Evolutionary conservation across 345 rosid genomes (phyloP), one percentile per base, ranked within the genome.

Genomic region (Euphorbia peplus): DNA sequence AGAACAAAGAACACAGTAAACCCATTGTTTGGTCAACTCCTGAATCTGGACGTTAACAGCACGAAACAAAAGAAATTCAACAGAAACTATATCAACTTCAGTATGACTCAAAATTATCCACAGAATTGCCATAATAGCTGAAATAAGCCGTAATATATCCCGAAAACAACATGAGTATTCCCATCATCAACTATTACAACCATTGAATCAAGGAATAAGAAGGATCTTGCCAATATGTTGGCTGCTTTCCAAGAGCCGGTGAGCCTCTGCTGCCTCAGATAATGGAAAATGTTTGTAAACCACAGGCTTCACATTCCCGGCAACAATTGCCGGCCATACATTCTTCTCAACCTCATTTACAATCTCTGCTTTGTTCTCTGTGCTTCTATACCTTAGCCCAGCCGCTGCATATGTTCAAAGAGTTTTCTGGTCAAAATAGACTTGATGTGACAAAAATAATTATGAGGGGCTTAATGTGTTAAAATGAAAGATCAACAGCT

Each of bases 241-340:
- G 77, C 91, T 84, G 64, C 92, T 89, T 82, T 90, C 97, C 83
- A 90, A 81, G 21, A 87, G 88, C 59, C 75, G 79, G 75, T 89
- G 97, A 68, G 81, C 91, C 70, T 89, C 90, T 22, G 86, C 91
- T 14, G 89, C 93, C 75, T 86, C 75, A 0, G 84, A 71, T 51
- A 89, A 70, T 21, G 88, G 88, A 48, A 91, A 68, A 15, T 61
- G 69, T 74, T 79, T 85, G 79, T 85, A 63, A 24, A 87, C 77
- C 68, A 91, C 78, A 11, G 96, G 91, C 76, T 89, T 91, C 71
- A 89, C 90, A 78, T 86, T 86, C 29, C 93, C 88, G 2, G 79
- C 82, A 56, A 69, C 82, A 25, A 91, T 74, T n/a, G 88, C 93
- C 55, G 97, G 90, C 97, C 96, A 91, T 5, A 87, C 97, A 71